Base-by-base conservation (phyloP, 208 protist genomes). In the Leishmania arabica region DNA sequence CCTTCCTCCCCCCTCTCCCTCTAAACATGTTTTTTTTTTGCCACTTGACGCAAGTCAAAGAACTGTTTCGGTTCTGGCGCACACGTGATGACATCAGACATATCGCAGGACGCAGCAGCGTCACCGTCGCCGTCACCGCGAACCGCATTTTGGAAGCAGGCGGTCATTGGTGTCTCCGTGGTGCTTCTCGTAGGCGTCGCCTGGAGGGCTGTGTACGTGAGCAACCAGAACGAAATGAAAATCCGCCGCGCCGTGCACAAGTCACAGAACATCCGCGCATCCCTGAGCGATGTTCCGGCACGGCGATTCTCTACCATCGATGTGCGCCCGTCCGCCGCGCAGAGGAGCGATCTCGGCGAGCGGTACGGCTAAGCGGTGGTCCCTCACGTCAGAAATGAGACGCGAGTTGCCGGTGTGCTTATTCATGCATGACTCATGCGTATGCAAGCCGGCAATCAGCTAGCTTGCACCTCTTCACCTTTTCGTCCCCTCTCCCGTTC, bases 121-220 rank as follows among this genome's bases (percentile, higher is more conserved):
- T 51, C 21, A 49, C 70, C 70, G 47, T 24, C 17, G 71, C 49
- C 47, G 54, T 21, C 31, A 45, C 51, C 54, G 17, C n/a, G 73
- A 19, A 51, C 56, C 3, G 24, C 13, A 9, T 79, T 81, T 13
- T 90, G 76, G 73, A 77, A 78, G 54, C 77, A 78, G 68, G 74
- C 83, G n/a, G 19, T 89, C 1, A 64, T 92, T 9, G 81, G 75
- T 37, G 73, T 74, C 56, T 79, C 80, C 2, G 65, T 90, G 1
- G 68, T 91, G 6, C 56, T 88, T 4, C 51, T 85, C 9, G 58
- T 90, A 56, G 88, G 68, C 21, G 75, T 86, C 11, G 83, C 79
- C 1, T 96, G 93, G 91, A 65, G 89, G 4, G 64, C 82, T 9
- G 82, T 94, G 49, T 96, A 95, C 79, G 78, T 83, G 37, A 84